A percentile compares a stretch with the other conserved stretches of the same genome.
phyloP scores from a whole-genome alignment of 495 filamentous ascomycete species.

The Penicillium canariense region DNA sequence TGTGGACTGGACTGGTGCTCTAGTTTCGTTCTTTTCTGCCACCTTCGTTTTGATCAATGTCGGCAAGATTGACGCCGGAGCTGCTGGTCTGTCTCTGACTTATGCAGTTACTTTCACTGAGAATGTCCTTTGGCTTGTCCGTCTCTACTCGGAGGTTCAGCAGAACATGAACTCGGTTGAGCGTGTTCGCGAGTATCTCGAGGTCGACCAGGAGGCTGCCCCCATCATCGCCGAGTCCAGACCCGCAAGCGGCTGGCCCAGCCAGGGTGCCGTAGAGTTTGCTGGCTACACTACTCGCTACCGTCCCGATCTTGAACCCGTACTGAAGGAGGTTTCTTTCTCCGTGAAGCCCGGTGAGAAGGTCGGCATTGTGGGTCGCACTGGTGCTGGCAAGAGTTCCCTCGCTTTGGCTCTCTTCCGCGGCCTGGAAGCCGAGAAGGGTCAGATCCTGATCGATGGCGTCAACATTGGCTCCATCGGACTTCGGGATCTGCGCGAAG shows the following conservation, averaged over 20 bases:
- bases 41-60: slow-evolving; percentile 84
- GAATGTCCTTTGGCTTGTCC: slow-evolving; percentile 94
- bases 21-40: slow-evolving; percentile 93
- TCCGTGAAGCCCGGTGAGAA: slow-evolving; percentile 85
- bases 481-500: slow-evolving; percentile 84
- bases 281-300: slow-evolving; percentile 86
- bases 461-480: slow-evolving; percentile 88
- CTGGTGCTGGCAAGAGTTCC: slow-evolving; percentile 96
- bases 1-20: slow-evolving; percentile 84
- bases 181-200: slow-evolving; percentile 93
- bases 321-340: slow-evolving; percentile 81
- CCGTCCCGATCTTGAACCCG: slow-evolving; percentile 78
- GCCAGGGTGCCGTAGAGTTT: slow-evolving; percentile 82
- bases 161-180: slow-evolving; percentile 99
- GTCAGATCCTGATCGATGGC: slow-evolving; percentile 86
- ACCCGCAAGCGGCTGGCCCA: slow-evolving; percentile 79
- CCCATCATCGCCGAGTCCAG: slow-evolving; percentile 75
- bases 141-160: slow-evolving; percentile 92
- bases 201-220: slow-evolving; percentile 89
- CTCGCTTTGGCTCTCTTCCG: slow-evolving; percentile 95
- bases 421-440: slow-evolving; percentile 88
- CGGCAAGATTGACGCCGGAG: slow-evolving; percentile 85
- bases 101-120: slow-evolving; percentile 98
- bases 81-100: slow-evolving; percentile 93
- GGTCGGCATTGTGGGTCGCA: slow-evolving; percentile 94